Conservation (phyloP, 352 stramenopile species). For the Pythium rishiriense region DNA sequence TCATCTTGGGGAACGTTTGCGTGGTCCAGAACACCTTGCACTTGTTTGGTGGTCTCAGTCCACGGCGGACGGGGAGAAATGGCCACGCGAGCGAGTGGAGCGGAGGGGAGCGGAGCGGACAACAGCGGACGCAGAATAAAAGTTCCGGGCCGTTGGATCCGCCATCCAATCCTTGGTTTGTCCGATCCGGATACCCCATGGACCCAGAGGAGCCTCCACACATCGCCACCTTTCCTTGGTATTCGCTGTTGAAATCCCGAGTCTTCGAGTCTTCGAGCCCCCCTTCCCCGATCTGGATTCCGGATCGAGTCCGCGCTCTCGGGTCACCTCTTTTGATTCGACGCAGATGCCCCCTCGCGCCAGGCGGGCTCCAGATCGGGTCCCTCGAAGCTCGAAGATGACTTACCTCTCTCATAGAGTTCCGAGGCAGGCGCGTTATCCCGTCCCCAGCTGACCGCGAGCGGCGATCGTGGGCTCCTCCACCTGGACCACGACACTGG, state of each 20-base stretch:
- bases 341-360: neutral
- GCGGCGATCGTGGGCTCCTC: too few species aligned
- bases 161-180: neutral
- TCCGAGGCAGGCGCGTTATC: constrained; percentile 4
- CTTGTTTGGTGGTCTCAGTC: constrained; percentile 10
- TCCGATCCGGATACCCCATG: too few species aligned
- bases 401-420: neutral
- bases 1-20: constrained; percentile 17
- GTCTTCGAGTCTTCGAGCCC: too few species aligned
- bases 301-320: too few species aligned
- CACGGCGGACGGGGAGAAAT: constrained; percentile 3
- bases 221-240: too few species aligned
- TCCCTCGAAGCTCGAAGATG: neutral
- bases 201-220: too few species aligned
- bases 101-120: neutral
- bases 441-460: neutral
- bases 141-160: neutral
- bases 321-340: too few species aligned
- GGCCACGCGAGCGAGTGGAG: neutral
- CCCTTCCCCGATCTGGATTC: too few species aligned
- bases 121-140: too few species aligned
- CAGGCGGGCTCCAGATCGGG: neutral
- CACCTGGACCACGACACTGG: too few species aligned
- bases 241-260: too few species aligned
- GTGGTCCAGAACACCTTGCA: neutral